These are phyloP conservation scores for Aurifilum marmelostoma DNA, from an alignment of 2,329 filamentous ascomycete species.

Conservation along the genomic window DNA sequence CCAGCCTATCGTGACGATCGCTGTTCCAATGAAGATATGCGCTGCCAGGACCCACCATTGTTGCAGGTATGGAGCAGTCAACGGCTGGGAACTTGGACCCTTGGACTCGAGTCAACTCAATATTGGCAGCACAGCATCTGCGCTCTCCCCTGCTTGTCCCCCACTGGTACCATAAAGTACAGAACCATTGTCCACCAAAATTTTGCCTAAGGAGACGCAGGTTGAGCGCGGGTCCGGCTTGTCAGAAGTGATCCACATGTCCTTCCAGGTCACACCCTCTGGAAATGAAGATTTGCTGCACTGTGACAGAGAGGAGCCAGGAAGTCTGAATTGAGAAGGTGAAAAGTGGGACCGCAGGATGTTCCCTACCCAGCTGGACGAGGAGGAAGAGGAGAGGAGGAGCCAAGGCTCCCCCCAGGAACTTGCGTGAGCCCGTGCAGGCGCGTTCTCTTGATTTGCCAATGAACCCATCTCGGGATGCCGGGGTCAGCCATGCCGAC, in stretches of 20 bases:
- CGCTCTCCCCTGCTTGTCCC: not conserved
- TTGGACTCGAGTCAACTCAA: not conserved
- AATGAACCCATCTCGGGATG: not conserved
- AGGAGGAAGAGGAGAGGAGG: not conserved
- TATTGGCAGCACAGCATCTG: not conserved
- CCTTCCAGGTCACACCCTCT: slow-evolving; percentile 8
- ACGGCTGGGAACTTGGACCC: not conserved
- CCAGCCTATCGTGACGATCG: not conserved
- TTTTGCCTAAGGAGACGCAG: not conserved
- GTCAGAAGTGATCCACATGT: not conserved
- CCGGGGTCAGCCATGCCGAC: slow-evolving; percentile 18
- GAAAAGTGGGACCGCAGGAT: not conserved
- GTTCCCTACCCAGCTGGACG: slow-evolving; percentile 1
- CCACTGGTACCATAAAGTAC: not conserved
- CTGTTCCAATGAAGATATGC: not conserved
- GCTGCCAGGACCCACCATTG: not conserved
- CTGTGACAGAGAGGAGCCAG: slow-evolving; percentile 17
- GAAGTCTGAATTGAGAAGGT: slow-evolving; percentile 12
- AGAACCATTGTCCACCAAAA: not conserved
- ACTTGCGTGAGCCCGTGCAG: not conserved
- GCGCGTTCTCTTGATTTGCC: not conserved
- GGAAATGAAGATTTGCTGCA: slow-evolving; percentile 23
- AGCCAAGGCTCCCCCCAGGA: not conserved
- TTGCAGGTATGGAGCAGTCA: not conserved
- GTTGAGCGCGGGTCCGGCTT: slow-evolving; percentile 1